phyloP scores from a whole-genome alignment of 2,329 filamentous ascomycete genomes.

The Penicillium sp. region DNA sequence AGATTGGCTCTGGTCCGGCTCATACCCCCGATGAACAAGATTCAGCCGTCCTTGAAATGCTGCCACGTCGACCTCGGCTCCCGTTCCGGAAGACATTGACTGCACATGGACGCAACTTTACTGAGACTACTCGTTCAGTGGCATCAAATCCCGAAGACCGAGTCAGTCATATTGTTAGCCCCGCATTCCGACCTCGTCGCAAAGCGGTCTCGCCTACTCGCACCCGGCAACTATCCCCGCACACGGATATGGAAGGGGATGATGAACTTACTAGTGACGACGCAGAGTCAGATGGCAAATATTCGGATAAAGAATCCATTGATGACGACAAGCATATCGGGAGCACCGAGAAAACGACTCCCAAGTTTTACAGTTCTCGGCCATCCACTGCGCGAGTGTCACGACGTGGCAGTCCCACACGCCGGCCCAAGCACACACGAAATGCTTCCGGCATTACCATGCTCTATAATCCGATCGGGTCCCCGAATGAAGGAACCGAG shows the following conservation, averaged over 20 bases:
- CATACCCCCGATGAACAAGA: conserved; percentile 59
- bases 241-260: conserved; percentile 82
- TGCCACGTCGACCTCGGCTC: conserved; percentile 48
- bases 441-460: conserved; percentile 79
- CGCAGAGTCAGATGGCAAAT: conserved; percentile 44
- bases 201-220: conserved; percentile 28
- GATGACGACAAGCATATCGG: conserved; percentile 12
- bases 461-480: conserved; percentile 66
- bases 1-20: conserved; percentile 52
- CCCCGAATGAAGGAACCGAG: conserved; percentile 36
- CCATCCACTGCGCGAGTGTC: conserved; percentile 43
- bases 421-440: conserved; percentile 56
- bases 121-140: conserved; percentile 51
- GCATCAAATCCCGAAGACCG: conserved; percentile 56
- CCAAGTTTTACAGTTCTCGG: conserved; percentile 37
- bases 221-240: conserved; percentile 48
- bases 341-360: conserved; percentile 26
- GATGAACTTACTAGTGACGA: conserved; percentile 84
- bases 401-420: conserved; percentile 33
- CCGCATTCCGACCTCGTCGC: conserved; percentile 38
- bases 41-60: conserved; percentile 54
- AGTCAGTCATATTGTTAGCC: conserved; percentile 27
- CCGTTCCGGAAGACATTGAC: conserved; percentile 40
- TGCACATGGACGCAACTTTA: conserved; percentile 43
- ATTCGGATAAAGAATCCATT: conserved; percentile 18